phyloP scores from a whole-genome alignment of 1,139 yeast species.

The Candida dubliniensis region DNA sequence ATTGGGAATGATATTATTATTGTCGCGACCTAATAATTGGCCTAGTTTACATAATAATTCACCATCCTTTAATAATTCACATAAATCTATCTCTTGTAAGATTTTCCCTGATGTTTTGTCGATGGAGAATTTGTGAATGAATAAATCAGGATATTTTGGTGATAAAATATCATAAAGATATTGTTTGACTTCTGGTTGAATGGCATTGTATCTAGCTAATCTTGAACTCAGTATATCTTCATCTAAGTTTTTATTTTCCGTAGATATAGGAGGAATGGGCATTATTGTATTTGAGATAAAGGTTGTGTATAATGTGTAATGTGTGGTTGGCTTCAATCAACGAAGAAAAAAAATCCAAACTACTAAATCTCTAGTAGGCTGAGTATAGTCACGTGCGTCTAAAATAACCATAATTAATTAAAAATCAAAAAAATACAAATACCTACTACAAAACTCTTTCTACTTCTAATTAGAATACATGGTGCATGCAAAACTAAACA shows the following conservation, averaged over 20 bases:
- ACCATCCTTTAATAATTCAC: constrained; percentile 64
- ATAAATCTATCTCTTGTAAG: constrained; percentile 14
- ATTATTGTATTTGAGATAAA: neutral
- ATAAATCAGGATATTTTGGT: constrained; percentile 12
- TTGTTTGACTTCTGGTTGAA: constrained; percentile 45
- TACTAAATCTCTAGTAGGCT: no score
- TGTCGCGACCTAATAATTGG: constrained; percentile 10
- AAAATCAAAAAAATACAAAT: no score
- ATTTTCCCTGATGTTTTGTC: neutral
- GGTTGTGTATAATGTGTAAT: neutral
- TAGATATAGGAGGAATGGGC: neutral
- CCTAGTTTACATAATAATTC: constrained; percentile 58
- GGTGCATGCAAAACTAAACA: neutral
- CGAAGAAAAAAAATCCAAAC: no score
- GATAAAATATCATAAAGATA: constrained; percentile 41
- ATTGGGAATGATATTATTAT: constrained; percentile 28
- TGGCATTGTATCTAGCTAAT: constrained; percentile 45
- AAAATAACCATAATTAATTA: no score
- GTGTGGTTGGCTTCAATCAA: neutral
- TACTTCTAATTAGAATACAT: no score
- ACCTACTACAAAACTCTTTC: no score
- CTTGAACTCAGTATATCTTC: constrained; percentile 54
- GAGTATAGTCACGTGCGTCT: no score
- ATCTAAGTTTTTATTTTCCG: constrained; percentile 41
- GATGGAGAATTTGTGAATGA: constrained; percentile 12